Base-by-base conservation (phyloP, 441 rosid species). In the Brassica hybrid region DNA sequence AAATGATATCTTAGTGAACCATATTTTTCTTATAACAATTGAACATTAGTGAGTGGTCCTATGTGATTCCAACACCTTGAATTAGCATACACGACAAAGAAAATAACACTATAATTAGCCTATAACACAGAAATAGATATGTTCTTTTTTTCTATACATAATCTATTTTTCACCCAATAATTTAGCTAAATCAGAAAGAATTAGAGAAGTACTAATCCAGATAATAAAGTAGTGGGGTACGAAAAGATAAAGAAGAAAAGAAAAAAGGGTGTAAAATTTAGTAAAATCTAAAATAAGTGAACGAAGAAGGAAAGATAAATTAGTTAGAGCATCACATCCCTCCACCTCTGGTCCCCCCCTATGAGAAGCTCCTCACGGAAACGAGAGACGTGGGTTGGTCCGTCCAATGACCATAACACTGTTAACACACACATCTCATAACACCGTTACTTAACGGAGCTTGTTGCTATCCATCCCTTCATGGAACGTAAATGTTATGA, bases 241-340 rank as follows among this genome's bases (percentile, higher is more conserved):
- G 7, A 79, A 79, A 59, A 65, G 80, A 52, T 79, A 82, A 56
- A 13, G 61, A 54, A 59, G 63, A 65, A 61, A 67, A 9, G 71
- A 5, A 63, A 75, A 67, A 0, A 73, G 81, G 72, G 85, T 41
- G 27, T 17, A 41, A 71, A 58, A 21, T 9, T 17, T 11, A 70
- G 25, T 7, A 79, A 74, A 45, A 79, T 74, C 72, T 69, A 79
- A 79, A 21, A 65, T 0, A 30, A 63, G 62, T 11, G 78, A 79
- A 34, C 43, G 16, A 74, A 79, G 27, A 34, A 13, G 77, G 13
- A 72, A 59, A n/a, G 1, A 27, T 18, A 56, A 61, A 79, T 75
- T 79, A 70, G 82, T 75, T 79, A 75, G 69, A 75, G 79, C 76
- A 79, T 79, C 76, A 74, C 82, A 79, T 79, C 82, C 71, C 14